Evolutionary conservation across 2,329 filamentous ascomycete species (phyloP).

Genomic region (Zasmidium citrigriseum): DNA sequence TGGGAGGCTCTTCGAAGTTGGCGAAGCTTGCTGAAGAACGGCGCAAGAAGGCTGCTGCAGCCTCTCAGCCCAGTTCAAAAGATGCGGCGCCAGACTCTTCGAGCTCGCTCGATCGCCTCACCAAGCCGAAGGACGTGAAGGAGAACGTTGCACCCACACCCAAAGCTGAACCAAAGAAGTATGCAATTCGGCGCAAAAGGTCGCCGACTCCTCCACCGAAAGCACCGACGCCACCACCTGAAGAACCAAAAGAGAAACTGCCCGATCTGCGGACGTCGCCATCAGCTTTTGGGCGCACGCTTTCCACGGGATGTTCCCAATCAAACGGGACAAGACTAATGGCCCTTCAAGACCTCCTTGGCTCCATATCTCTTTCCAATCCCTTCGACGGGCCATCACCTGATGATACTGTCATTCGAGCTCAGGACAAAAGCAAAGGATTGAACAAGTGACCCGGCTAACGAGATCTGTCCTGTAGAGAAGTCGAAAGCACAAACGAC

Average conservation of each 20-base stretch:
- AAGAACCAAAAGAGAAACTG: slow-evolving; percentile 26
- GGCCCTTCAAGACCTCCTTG: slow-evolving; percentile 30
- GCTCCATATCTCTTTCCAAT: slow-evolving; percentile 15
- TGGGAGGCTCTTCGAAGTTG: slow-evolving; percentile 88
- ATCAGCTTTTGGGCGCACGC: slow-evolving; percentile 31
- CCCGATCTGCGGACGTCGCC: slow-evolving; percentile 33
- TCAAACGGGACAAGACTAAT: slow-evolving; percentile 12
- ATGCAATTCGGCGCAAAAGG: slow-evolving; percentile 31
- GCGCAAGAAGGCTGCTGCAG: slow-evolving; percentile 71
- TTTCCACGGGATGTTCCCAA: slow-evolving; percentile 18
- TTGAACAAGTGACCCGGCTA: slow-evolving; percentile 29
- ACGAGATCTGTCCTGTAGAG: slow-evolving; percentile 15
- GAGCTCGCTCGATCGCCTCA: slow-evolving; percentile 48
- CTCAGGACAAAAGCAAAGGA: slow-evolving; percentile 34
- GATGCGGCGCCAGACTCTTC: slow-evolving; percentile 30
- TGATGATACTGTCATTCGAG: slow-evolving; percentile 33
- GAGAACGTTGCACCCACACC: slow-evolving; percentile 24
- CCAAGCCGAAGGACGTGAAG: slow-evolving; percentile 28
- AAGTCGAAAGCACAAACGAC: slow-evolving; percentile 20
- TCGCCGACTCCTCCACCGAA: slow-evolving; percentile 31
- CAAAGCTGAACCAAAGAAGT: slow-evolving; percentile 69
- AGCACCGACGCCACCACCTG: slow-evolving; percentile 30
- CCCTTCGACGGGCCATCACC: slow-evolving; percentile 35
- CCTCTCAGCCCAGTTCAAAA: slow-evolving; percentile 14
- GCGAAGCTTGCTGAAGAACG: slow-evolving; percentile 84